phyloP scores from a whole-genome alignment of 2,329 filamentous ascomycete genomes.

The Penicillium brasilianum region DNA sequence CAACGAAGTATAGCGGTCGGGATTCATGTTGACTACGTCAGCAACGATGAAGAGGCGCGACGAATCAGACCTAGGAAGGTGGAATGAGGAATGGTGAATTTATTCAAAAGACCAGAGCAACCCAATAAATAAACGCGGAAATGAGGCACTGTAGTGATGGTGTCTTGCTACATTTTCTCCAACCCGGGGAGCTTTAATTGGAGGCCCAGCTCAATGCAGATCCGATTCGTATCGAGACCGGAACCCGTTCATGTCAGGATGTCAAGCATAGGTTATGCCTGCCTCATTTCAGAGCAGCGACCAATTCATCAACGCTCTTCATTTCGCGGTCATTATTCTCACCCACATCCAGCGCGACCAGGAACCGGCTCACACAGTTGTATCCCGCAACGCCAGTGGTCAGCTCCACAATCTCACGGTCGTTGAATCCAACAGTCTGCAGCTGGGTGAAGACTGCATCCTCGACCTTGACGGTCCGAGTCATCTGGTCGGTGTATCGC shows the following conservation, averaged over 20 bases:
- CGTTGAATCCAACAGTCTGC: constrained; percentile 63
- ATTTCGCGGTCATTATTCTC: constrained; percentile 58
- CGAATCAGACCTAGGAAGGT: too few relatives aligned
- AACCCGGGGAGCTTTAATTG: neutral
- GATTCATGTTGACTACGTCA: too few relatives aligned
- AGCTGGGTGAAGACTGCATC: constrained; percentile 70
- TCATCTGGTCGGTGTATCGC: constrained; percentile 82
- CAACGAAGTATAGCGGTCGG: too few relatives aligned
- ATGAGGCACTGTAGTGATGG: neutral
- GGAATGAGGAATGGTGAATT: neutral
- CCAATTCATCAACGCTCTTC: constrained; percentile 71
- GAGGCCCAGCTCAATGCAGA: neutral
- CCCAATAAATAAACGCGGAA: neutral
- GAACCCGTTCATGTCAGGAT: neutral
- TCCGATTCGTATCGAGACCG: neutral
- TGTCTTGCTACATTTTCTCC: too few relatives aligned
- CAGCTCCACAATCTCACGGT: constrained; percentile 80
- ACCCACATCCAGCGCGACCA: constrained; percentile 76
- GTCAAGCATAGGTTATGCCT: neutral
- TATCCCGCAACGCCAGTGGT: constrained; percentile 85
- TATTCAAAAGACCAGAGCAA: neutral
- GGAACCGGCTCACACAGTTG: constrained; percentile 84
- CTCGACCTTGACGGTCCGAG: constrained; percentile 68
- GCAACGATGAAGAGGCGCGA: too few relatives aligned
- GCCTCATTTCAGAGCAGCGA: constrained; percentile 43